Base-by-base conservation (phyloP, 129 eudicot genomes). In the Artemisia annua region DNA sequence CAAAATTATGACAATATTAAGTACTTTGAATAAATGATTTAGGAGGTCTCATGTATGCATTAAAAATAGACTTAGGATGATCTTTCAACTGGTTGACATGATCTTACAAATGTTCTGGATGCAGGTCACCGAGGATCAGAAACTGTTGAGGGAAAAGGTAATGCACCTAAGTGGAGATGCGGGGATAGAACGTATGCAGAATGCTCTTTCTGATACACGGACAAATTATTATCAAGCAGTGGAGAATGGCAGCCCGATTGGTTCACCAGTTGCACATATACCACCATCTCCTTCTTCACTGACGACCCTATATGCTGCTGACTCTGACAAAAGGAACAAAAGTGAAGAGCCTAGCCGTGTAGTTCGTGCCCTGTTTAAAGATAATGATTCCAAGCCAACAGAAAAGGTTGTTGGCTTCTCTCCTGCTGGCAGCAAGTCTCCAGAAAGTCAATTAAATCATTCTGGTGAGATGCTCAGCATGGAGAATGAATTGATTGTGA, bases 111-210 rank as follows among this genome's bases (percentile, higher is more conserved):
- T 71, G 60, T 32, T 26, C 4, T 48, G 20, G 51, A 63, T 75
- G 78, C 75, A 94, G 98, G 99, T 95, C 32, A 80, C 79, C 7
- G 97, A 88, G 22, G 99, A 95, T 83, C 99, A 95, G 81, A 76
- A 79, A 53, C 96, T 95, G 30, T 76, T 95, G 73, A 95, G 91
- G 73, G 97, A 84, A 75, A 95, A 83, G 63, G 99, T 95, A 78
- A 78, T 79, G 74, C 88, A 95, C 67, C 81, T 95, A 35, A 88
- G 97, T 80, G 99, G 99, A 73, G 91, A 74, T 80, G 97, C 94
- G 48, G 99, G 97, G 56, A 85, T 95, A 71, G 90, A 82, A 66
- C 96, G 99, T 2, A 90, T 95, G 97, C 86, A 72, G 60, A 64
- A 39, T 86, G 96, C 99, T 52, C 86, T 95, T 73, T 83, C 88